A percentile compares a stretch with the other conserved stretches of the same genome.
These are phyloP conservation scores for Prunus yedoensis DNA, from an alignment of 331 rosid genomes.

Conservation along the genomic window DNA sequence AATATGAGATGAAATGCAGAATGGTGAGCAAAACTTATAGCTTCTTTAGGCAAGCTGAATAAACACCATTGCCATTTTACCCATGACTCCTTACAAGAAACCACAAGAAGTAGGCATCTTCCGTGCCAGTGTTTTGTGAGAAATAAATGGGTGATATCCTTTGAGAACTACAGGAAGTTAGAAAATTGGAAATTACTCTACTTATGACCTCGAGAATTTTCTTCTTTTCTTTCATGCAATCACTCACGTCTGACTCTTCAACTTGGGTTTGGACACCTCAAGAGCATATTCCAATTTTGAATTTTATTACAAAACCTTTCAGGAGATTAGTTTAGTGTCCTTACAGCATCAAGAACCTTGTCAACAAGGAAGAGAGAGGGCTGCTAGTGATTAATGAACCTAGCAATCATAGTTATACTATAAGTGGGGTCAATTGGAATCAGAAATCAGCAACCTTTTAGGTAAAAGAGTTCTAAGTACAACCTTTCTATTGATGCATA, in stretches of 20 bases:
- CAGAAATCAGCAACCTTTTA: constrained; percentile 2
- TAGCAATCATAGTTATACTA: background rate
- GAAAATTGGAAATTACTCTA: background rate
- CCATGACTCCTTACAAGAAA: background rate
- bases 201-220: background rate
- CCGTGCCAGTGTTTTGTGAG: background rate
- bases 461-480: background rate
- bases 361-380: background rate
- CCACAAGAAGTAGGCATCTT: constrained; percentile 4
- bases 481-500: background rate
- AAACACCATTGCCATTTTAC: background rate
- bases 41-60: background rate
- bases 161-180: background rate
- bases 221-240: background rate
- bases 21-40: background rate
- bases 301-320: background rate
- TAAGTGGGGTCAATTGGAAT: background rate
- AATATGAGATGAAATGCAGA: background rate
- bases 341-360: background rate
- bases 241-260: background rate
- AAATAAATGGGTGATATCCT: constrained; percentile 2
- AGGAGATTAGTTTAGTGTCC: background rate
- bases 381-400: background rate
- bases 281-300: background rate
- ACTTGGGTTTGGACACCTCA: background rate